phyloP scores from a whole-genome alignment of 768 basidiomycete species.

The Termitomyces sp. region DNA sequence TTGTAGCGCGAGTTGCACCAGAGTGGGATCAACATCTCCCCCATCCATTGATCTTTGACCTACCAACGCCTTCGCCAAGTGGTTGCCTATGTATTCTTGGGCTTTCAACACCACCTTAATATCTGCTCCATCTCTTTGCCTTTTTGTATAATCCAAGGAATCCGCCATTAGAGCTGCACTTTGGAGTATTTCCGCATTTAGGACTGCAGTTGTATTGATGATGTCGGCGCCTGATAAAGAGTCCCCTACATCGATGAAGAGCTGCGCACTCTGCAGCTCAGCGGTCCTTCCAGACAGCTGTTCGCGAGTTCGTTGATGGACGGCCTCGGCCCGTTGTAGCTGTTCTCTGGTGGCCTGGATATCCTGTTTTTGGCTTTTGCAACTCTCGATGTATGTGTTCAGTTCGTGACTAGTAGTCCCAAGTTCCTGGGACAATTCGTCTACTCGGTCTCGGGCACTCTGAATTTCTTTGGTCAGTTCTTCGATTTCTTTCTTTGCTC shows the following conservation, averaged over 20 bases:
- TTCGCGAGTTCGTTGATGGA: slow-evolving; percentile 6
- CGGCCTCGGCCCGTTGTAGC: slow-evolving; percentile 5
- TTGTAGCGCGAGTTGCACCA: slow-evolving; percentile 17
- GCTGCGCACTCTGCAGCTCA: slow-evolving; percentile 13
- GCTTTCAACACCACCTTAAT: neutral
- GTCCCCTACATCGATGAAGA: slow-evolving; percentile 12
- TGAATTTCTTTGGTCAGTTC: no score
- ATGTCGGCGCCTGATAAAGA: slow-evolving; percentile 17
- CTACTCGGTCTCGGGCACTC: no score
- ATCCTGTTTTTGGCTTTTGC: slow-evolving; percentile 1
- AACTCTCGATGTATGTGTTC: neutral
- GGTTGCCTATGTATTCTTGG: slow-evolving; percentile 3
- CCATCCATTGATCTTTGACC: neutral
- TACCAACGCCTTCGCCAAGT: slow-evolving; percentile 5
- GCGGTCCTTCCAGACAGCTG: slow-evolving; percentile 8
- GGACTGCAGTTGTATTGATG: slow-evolving; percentile 27
- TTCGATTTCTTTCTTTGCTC: no score
- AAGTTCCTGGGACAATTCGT: no score
- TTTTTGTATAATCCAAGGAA: slow-evolving; percentile 12
- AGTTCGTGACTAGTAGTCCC: no score
- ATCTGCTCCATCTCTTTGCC: neutral
- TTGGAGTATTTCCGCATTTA: slow-evolving; percentile 49
- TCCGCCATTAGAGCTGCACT: slow-evolving; percentile 41
- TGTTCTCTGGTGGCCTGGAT: slow-evolving; percentile 4
- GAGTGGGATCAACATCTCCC: slow-evolving; percentile 7